Percentiles rank a stretch among this genome's conserved stretches.
Evolutionary conservation across 2,329 filamentous ascomycete genomes (phyloP).

Genomic region (Thielaviopsis ethacetica): DNA sequence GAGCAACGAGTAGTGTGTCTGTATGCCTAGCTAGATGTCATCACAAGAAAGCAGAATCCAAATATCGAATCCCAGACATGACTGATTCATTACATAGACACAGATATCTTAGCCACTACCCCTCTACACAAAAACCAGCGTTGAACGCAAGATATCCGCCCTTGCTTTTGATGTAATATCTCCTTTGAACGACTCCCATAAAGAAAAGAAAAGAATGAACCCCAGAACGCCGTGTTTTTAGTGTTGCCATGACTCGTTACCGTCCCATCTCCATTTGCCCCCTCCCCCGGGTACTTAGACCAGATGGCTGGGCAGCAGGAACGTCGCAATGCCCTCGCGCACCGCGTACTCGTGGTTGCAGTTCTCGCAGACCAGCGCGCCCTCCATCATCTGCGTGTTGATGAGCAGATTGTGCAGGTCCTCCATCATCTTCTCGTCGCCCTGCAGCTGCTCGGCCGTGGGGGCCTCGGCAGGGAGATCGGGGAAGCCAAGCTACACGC

Average conservation of each 20-base stretch:
- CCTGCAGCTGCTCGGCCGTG: constrained; percentile 41
- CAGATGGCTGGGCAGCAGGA: constrained; percentile 81
- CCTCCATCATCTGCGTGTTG: constrained; percentile 79
- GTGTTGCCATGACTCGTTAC: background rate
- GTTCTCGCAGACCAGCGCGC: constrained; percentile 75
- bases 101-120: no score
- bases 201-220: background rate
- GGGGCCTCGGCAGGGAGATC: constrained; percentile 50
- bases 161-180: background rate
- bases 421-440: constrained; percentile 52
- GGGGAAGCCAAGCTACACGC: constrained; percentile 57
- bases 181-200: background rate
- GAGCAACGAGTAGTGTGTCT: no score
- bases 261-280: background rate
- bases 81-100: no score
- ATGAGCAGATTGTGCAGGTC: constrained; percentile 71
- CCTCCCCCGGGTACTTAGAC: constrained; percentile 31
- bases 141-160: background rate
- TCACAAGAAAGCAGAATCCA: no score
- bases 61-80: no score
- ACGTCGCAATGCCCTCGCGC: constrained; percentile 93
- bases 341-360: constrained; percentile 91
- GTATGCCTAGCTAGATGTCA: no score
- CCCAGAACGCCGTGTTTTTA: background rate
- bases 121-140: no score